Percentiles rank a stretch among this genome's conserved stretches.
phyloP scores from a whole-genome alignment of 208 protist genomes.

The Trypanosoma lewisi region DNA sequence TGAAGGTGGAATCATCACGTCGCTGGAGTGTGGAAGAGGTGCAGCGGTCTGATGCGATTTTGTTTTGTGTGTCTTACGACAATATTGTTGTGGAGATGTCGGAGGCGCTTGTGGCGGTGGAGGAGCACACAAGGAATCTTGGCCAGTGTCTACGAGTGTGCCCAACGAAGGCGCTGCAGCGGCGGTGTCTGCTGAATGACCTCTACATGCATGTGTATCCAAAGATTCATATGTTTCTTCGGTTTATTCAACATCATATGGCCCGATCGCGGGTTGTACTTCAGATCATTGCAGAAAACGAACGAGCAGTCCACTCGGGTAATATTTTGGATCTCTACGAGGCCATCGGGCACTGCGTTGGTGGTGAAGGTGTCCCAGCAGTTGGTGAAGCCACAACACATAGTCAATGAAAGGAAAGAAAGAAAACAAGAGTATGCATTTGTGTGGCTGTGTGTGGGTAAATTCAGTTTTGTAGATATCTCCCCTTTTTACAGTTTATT shows the following conservation, averaged over 20 bases:
- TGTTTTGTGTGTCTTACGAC: constrained; percentile 42
- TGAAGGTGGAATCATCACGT: constrained; percentile 22
- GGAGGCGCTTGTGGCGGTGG: constrained; percentile 39
- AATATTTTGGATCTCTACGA: constrained; percentile 66
- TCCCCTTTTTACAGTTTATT: too few species aligned
- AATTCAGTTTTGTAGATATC: background rate
- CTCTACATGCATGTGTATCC: constrained; percentile 77
- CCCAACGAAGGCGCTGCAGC: constrained; percentile 38
- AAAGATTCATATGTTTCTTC: constrained; percentile 53
- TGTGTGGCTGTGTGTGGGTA: background rate
- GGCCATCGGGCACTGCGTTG: constrained; percentile 42
- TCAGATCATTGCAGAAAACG: constrained; percentile 40
- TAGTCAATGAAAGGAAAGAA: background rate
- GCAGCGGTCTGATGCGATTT: constrained; percentile 45
- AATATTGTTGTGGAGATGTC: constrained; percentile 49
- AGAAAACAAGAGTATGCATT: background rate
- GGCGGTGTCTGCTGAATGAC: constrained; percentile 63
- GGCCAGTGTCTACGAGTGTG: constrained; percentile 42
- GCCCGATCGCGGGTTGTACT: constrained; percentile 34
- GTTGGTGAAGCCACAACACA: background rate
- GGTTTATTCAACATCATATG: constrained; percentile 49
- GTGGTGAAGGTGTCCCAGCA: constrained; percentile 2
- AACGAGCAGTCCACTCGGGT: constrained; percentile 51
- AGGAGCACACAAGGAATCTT: constrained; percentile 52
- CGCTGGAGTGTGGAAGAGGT: constrained; percentile 50